A percentile compares a stretch with the other conserved stretches of the same genome.
phyloP scores from a whole-genome alignment of 2,329 filamentous ascomycete genomes.

The Colletotrichum falcatum region DNA sequence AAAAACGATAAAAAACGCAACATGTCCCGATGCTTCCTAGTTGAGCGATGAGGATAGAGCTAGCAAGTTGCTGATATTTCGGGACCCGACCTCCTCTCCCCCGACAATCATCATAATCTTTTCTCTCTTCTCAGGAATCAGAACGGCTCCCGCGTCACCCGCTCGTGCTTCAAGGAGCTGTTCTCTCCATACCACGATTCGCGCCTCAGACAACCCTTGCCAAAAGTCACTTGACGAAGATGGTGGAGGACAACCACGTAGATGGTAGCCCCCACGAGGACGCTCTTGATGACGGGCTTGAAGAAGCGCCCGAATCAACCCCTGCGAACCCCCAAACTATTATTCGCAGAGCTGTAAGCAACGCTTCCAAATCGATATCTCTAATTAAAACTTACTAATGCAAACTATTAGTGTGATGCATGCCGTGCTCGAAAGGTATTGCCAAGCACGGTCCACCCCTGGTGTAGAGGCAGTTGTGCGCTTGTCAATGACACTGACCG shows the following conservation, averaged over 20 bases:
- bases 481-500: neutral
- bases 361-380: neutral
- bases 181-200: neutral
- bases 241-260: conserved; percentile 40
- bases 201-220: neutral
- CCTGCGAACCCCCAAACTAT: conserved; percentile 17
- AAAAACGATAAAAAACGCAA: conserved; percentile 36
- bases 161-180: neutral
- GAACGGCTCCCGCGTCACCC: neutral
- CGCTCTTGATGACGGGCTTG: conserved; percentile 23
- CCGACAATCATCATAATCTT: conserved; percentile 12
- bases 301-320: conserved; percentile 23
- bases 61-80: conserved; percentile 24
- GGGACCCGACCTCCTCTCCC: conserved; percentile 31
- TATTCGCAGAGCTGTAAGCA: conserved; percentile 39
- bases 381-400: neutral
- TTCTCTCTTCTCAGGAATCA: neutral
- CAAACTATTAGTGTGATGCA: conserved; percentile 47
- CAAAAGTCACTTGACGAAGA: conserved; percentile 2
- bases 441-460: no score
- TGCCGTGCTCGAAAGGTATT: conserved; percentile 50
- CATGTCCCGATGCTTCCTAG: conserved; percentile 19
- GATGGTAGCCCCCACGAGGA: conserved; percentile 36
- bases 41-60: neutral
- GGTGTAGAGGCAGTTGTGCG: neutral